phyloP scores from a whole-genome alignment of 2,329 filamentous ascomycete species.

The Trichophyton rubrum region DNA sequence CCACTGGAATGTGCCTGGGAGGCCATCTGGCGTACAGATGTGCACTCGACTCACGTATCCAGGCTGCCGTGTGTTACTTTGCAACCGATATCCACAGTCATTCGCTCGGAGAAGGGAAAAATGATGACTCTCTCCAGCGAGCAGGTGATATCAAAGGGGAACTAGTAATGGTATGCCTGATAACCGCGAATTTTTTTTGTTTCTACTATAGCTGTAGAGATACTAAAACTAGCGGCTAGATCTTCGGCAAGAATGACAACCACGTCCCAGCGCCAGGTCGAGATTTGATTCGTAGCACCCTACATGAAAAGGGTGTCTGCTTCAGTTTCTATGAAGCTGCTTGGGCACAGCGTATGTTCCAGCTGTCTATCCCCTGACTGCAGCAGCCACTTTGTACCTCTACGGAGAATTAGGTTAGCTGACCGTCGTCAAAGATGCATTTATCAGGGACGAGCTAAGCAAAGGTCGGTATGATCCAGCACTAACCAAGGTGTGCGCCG shows the following conservation, averaged over 20 bases:
- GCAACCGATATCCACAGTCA: constrained; percentile 78
- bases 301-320: constrained; percentile 60
- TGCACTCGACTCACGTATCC: constrained; percentile 63
- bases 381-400: no score
- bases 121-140: constrained; percentile 49
- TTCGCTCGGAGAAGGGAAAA: constrained; percentile 57
- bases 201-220: not conserved
- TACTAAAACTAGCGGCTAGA: constrained; percentile 30
- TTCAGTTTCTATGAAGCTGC: constrained; percentile 82
- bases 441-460: constrained; percentile 82
- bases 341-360: constrained; percentile 63
- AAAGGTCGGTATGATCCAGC: constrained; percentile 91
- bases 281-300: constrained; percentile 68
- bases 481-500: constrained; percentile 75
- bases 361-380: no score
- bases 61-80: constrained; percentile 75
- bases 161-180: constrained; percentile 53
- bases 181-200: not conserved
- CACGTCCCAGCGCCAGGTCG: constrained; percentile 75
- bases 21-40: constrained; percentile 69
- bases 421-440: constrained; percentile 48
- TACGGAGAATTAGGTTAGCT: not conserved
- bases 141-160: constrained; percentile 62
- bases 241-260: constrained; percentile 83
- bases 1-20: constrained; percentile 85